Evolutionary conservation across 2,329 filamentous ascomycete genomes (phyloP).

Genomic region (Dendryphion nanum): DNA sequence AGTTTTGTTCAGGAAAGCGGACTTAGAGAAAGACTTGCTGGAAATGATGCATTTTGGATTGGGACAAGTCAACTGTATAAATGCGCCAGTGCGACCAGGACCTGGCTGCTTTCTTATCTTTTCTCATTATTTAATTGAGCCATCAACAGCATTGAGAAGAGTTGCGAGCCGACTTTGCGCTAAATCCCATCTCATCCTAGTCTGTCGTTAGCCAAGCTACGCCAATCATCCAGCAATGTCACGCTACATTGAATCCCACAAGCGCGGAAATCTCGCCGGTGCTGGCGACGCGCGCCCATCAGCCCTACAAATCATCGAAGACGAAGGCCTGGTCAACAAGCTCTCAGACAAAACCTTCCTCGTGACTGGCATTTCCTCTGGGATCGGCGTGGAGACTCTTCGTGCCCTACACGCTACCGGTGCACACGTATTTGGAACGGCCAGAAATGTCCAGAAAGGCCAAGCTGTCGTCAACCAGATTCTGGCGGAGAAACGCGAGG

Average conservation of each 20-base stretch:
- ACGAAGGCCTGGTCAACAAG: constrained; percentile 35
- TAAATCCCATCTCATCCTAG: no score
- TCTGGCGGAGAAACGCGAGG: constrained; percentile 9
- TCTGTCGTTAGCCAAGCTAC: no score
- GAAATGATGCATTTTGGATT: no score
- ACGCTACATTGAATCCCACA: constrained; percentile 4
- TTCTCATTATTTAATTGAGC: no score
- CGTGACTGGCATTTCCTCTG: constrained; percentile 24
- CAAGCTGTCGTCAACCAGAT: constrained; percentile 20
- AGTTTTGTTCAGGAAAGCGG: no score
- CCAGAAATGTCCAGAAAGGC: constrained; percentile 36
- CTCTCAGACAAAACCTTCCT: constrained; percentile 25
- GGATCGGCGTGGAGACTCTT: constrained; percentile 24
- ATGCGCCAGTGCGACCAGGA: no score
- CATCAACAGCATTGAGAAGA: no score
- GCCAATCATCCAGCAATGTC: no score
- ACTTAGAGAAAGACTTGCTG: no score
- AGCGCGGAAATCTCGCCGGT: constrained; percentile 15
- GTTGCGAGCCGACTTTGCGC: no score
- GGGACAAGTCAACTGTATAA: no score
- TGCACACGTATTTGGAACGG: constrained; percentile 46
- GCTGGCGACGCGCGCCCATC: constrained; percentile 44
- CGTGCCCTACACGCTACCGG: constrained; percentile 46
- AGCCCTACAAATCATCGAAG: constrained; percentile 39
- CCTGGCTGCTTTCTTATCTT: no score